Percentiles rank a stretch among this genome's conserved stretches.
phyloP scores from a whole-genome alignment of 345 rosid genomes.

The Mercurialis annua region DNA sequence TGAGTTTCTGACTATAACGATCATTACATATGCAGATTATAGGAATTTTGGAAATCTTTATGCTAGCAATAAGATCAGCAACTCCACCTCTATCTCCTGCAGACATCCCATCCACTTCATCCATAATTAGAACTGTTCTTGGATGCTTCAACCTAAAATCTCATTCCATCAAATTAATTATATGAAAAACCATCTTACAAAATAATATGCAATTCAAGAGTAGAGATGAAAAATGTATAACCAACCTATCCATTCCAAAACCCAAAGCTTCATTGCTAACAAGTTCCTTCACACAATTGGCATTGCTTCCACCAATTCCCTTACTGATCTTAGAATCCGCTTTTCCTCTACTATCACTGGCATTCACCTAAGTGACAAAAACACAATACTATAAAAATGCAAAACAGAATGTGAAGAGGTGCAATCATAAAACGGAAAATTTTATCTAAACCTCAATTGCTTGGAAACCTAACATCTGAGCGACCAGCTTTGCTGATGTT shows the following conservation, averaged over 20 bases:
- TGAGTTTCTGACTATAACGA: slow-evolving; percentile 94
- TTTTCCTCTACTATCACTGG: slow-evolving; percentile 98
- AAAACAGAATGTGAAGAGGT: background rate
- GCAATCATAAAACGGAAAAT: slow-evolving; percentile 11
- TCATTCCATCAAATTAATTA: slow-evolving; percentile 10
- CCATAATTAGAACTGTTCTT: slow-evolving; percentile 91
- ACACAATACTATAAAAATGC: background rate
- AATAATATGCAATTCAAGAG: background rate
- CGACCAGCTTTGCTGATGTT: slow-evolving; percentile 82
- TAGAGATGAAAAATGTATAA: slow-evolving; percentile 8
- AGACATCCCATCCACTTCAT: slow-evolving; percentile 99
- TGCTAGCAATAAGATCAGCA: slow-evolving; percentile 96
- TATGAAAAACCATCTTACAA: background rate
- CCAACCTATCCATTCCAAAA: slow-evolving; percentile 58
- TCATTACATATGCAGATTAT: slow-evolving; percentile 97
- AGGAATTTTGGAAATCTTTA: slow-evolving; percentile 90
- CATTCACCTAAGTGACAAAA: slow-evolving; percentile 61
- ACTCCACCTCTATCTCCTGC: slow-evolving; percentile 99
- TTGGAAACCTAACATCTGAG: slow-evolving; percentile 92
- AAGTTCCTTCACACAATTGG: slow-evolving; percentile 91
- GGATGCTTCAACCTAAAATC: slow-evolving; percentile 62
- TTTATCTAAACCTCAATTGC: slow-evolving; percentile 65
- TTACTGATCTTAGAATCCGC: slow-evolving; percentile 71
- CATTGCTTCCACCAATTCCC: slow-evolving; percentile 96
- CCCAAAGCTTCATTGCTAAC: slow-evolving; percentile 80